Evolutionary conservation across 2,329 filamentous ascomycete species (phyloP).

Genomic region (Colletotrichum incanum): DNA sequence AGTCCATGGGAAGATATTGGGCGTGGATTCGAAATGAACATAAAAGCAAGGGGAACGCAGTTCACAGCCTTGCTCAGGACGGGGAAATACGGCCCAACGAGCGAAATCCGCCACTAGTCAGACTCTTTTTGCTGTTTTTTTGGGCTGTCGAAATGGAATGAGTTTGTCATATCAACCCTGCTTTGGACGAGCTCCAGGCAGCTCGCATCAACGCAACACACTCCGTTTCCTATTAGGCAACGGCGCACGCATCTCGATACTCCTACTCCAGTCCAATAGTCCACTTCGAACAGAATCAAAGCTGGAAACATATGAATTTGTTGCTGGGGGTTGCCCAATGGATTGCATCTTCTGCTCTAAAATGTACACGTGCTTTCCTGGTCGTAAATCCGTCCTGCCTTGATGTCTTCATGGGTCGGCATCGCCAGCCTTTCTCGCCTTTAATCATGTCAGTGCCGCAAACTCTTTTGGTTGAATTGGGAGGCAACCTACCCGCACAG

Average conservation of each 20-base stretch:
- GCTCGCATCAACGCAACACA: background rate
- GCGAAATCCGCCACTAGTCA: background rate
- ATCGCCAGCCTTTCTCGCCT: constrained; percentile 72
- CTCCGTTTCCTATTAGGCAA: too few species aligned
- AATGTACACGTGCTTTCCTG: constrained; percentile 39
- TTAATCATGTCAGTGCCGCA: constrained; percentile 27
- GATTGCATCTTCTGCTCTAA: constrained; percentile 43
- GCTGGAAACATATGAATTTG: constrained; percentile 32
- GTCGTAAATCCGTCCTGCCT: constrained; percentile 19
- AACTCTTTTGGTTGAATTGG: background rate
- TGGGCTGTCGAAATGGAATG: background rate
- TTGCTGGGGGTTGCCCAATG: constrained; percentile 30
- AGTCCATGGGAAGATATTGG: background rate
- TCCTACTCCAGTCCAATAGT: background rate
- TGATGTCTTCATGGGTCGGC: constrained; percentile 61
- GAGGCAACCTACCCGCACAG: constrained; percentile 71
- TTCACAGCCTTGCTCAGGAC: background rate
- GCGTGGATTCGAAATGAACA: background rate
- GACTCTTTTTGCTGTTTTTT: background rate
- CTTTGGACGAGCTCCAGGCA: too few species aligned
- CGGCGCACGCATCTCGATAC: background rate
- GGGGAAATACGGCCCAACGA: background rate
- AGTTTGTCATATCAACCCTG: background rate
- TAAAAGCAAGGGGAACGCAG: background rate
- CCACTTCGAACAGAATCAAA: background rate